Conservation (phyloP, 345 rosid species). For the Schrenkiella parvula region DNA sequence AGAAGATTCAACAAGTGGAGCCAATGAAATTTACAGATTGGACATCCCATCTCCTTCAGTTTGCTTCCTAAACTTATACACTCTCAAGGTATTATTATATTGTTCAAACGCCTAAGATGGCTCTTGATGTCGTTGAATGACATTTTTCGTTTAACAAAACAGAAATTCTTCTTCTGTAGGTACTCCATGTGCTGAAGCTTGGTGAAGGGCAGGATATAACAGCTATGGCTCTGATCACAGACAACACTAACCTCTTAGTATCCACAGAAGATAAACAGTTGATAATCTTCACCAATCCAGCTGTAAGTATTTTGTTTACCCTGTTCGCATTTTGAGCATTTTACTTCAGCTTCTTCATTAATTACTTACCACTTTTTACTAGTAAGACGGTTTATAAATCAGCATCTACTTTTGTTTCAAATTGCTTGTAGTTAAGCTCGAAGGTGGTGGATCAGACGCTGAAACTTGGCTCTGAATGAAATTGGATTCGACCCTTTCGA, state of each 20-base stretch:
- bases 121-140: not conserved
- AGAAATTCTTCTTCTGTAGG: constrained; percentile 39
- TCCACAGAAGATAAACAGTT: constrained; percentile 83
- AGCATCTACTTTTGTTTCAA: not conserved
- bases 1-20: constrained; percentile 38
- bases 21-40: constrained; percentile 30
- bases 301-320: constrained; percentile 54
- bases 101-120: not conserved
- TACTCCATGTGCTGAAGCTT: constrained; percentile 66
- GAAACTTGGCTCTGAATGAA: constrained; percentile 71
- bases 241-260: constrained; percentile 85
- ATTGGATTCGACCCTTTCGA: not conserved
- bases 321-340: not conserved
- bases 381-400: not conserved
- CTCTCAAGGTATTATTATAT: constrained; percentile 67
- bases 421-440: constrained; percentile 61
- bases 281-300: constrained; percentile 85
- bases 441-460: constrained; percentile 77
- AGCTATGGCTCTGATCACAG: constrained; percentile 67
- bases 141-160: not conserved
- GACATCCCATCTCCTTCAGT: constrained; percentile 64
- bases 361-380: not conserved
- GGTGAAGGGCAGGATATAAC: constrained; percentile 74
- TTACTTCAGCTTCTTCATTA: not conserved
- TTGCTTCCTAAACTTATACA: constrained; percentile 75